phyloP scores from a whole-genome alignment of 352 stramenopile genomes.

The Phytophthora citricola region DNA sequence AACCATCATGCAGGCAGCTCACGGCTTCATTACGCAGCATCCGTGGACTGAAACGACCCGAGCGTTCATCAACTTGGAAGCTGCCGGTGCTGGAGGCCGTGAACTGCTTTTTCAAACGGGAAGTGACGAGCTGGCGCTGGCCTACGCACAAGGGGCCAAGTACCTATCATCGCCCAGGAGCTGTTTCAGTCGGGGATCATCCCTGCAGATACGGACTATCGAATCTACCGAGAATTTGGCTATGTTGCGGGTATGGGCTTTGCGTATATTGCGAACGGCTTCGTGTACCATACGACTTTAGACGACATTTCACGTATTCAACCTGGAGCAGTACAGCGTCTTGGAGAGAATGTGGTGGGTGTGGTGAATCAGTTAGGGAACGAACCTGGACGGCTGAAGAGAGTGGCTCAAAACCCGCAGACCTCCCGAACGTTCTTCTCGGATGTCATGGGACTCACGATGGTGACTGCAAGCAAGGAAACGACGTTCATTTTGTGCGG shows the following conservation, averaged over 20 bases:
- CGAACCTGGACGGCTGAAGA: conserved; percentile 49
- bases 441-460: conserved; percentile 67
- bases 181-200: conserved; percentile 81
- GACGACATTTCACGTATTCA: conserved; percentile 81
- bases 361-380: conserved; percentile 61
- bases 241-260: conserved; percentile 83
- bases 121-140: conserved; percentile 75
- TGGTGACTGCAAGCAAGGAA: conserved; percentile 67
- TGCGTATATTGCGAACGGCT: conserved; percentile 82
- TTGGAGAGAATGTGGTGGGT: conserved; percentile 76
- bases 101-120: conserved; percentile 84
- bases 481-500: conserved; percentile 48
- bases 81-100: conserved; percentile 66
- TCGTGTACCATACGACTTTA: conserved; percentile 82
- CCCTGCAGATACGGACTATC: conserved; percentile 76
- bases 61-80: conserved; percentile 85
- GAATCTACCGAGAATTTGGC: conserved; percentile 77
- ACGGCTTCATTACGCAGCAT: conserved; percentile 86
- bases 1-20: conserved; percentile 79
- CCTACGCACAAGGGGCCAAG: conserved; percentile 73
- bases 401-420: conserved; percentile 62
- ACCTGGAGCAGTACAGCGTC: conserved; percentile 63
- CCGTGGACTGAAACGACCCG: conserved; percentile 71
- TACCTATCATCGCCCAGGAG: conserved; percentile 85
- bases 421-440: conserved; percentile 80